phyloP scores from a whole-genome alignment of 1,284 basidiomycete genomes.

The Athelia psychrophila region DNA sequence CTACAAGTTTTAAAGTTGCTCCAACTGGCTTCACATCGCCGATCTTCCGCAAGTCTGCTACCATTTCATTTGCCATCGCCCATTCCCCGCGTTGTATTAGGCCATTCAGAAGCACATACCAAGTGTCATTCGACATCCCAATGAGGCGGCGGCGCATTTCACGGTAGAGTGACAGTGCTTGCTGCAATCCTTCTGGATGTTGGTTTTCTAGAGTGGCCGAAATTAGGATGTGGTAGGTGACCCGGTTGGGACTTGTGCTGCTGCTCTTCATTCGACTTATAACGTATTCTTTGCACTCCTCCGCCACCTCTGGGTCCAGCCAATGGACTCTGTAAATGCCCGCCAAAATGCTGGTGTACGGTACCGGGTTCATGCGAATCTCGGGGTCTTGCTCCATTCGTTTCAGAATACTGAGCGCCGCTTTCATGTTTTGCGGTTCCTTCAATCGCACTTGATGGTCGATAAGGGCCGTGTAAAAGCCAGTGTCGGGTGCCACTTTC shows the following conservation, averaged over 20 bases:
- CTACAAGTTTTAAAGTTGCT: constrained; percentile 35
- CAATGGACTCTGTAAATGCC: constrained; percentile 55
- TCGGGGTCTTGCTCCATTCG: constrained; percentile 66
- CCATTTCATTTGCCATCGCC: constrained; percentile 55
- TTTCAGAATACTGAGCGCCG: constrained; percentile 63
- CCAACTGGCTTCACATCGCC: constrained; percentile 31
- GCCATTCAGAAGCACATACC: constrained; percentile 69
- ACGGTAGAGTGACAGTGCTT: constrained; percentile 60
- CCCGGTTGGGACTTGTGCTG: constrained; percentile 50
- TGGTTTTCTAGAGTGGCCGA: constrained; percentile 55
- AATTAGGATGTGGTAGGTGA: constrained; percentile 76
- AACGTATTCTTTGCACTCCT: constrained; percentile 48
- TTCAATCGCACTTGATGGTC: constrained; percentile 62
- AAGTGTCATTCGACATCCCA: constrained; percentile 61
- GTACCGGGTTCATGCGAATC: constrained; percentile 63
- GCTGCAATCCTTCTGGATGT: constrained; percentile 42
- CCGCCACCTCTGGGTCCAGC: constrained; percentile 37
- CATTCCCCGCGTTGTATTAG: constrained; percentile 53
- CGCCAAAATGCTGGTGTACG: constrained; percentile 68
- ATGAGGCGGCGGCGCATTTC: constrained; percentile 58
- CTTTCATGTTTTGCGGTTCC: constrained; percentile 48
- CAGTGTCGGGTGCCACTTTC: constrained; percentile 70
- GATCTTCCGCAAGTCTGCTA: constrained; percentile 52
- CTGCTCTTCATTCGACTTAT: constrained; percentile 57
- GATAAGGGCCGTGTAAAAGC: constrained; percentile 74